These are phyloP conservation scores for Boechera stricta DNA, from an alignment of 345 rosid genomes.

Conservation along the genomic window DNA sequence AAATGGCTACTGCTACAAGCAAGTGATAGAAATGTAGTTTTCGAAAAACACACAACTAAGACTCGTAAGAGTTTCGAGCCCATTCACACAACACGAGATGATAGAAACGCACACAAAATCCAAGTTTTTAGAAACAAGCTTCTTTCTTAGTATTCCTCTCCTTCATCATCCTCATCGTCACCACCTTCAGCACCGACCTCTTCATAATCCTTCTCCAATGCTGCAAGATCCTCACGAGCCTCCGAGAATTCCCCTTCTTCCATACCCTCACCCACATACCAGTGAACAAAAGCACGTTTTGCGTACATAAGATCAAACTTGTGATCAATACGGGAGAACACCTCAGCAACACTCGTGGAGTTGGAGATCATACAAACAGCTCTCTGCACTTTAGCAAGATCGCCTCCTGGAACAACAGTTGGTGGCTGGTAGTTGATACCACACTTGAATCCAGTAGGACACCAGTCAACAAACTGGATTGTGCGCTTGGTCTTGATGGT, in stretches of 20 bases:
- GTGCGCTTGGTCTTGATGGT: conserved; percentile 82
- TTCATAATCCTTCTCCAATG: conserved; percentile 77
- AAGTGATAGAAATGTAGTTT: neutral
- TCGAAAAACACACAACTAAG: conserved; percentile 30
- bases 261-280: conserved; percentile 91
- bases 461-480: conserved; percentile 80
- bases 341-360: conserved; percentile 84
- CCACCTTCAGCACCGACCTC: conserved; percentile 84
- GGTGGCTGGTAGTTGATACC: conserved; percentile 86
- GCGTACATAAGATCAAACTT: conserved; percentile 83
- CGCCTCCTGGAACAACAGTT: conserved; percentile 83
- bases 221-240: conserved; percentile 84
- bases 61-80: conserved; percentile 43
- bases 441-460: conserved; percentile 83
- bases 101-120: neutral
- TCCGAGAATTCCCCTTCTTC: conserved; percentile 85
- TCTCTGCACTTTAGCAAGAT: conserved; percentile 79
- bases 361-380: conserved; percentile 85
- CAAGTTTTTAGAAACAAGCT: neutral
- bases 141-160: conserved; percentile 52
- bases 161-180: conserved; percentile 70
- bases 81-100: neutral
- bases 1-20: neutral
- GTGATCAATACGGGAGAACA: conserved; percentile 74
- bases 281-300: conserved; percentile 77